These are phyloP conservation scores for Venturia nashicola DNA, from an alignment of 2,329 filamentous ascomycete genomes.

Conservation along the genomic window DNA sequence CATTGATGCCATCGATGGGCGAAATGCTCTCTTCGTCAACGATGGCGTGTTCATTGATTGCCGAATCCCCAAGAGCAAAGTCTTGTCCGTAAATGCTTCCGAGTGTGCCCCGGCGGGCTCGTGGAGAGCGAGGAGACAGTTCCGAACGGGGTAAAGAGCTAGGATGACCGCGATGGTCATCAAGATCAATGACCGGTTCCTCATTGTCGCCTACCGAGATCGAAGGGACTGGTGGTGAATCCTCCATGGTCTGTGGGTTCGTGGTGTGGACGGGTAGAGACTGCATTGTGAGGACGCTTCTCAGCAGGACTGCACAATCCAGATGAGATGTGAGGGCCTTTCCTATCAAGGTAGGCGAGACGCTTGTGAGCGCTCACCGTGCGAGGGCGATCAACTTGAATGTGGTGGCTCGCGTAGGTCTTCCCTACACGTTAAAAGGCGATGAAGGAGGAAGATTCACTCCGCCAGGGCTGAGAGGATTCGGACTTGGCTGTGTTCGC, in stretches of 20 bases:
- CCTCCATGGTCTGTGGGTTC: not conserved
- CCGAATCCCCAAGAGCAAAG: slow-evolving; percentile 40
- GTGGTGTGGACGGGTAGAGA: slow-evolving; percentile 13
- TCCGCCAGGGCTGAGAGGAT: slow-evolving; percentile 14
- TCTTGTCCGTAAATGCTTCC: slow-evolving; percentile 48
- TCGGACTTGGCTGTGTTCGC: not conserved
- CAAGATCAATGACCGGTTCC: slow-evolving; percentile 66
- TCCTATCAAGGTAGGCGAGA: slow-evolving; percentile 24
- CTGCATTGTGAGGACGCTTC: slow-evolving; percentile 4
- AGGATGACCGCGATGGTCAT: slow-evolving; percentile 70
- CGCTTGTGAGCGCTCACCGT: slow-evolving; percentile 43
- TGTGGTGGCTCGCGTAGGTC: slow-evolving; percentile 32
- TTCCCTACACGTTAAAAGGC: slow-evolving; percentile 31
- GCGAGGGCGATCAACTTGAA: slow-evolving; percentile 39
- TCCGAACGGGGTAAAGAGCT: slow-evolving; percentile 48
- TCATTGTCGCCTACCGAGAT: slow-evolving; percentile 23
- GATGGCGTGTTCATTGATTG: slow-evolving; percentile 65
- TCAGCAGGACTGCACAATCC: not conserved
- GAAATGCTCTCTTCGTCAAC: slow-evolving; percentile 54
- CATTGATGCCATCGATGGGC: slow-evolving; percentile 24
- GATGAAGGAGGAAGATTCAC: slow-evolving; percentile 16
- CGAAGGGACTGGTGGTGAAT: not conserved
- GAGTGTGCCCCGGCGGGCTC: slow-evolving; percentile 55
- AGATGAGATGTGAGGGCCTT: not conserved
- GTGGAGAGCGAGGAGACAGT: slow-evolving; percentile 12